Percentiles rank a stretch among this genome's conserved stretches.
Evolutionary conservation across 2,329 filamentous ascomycete genomes (phyloP).

Genomic region (Penicillium sp.): DNA sequence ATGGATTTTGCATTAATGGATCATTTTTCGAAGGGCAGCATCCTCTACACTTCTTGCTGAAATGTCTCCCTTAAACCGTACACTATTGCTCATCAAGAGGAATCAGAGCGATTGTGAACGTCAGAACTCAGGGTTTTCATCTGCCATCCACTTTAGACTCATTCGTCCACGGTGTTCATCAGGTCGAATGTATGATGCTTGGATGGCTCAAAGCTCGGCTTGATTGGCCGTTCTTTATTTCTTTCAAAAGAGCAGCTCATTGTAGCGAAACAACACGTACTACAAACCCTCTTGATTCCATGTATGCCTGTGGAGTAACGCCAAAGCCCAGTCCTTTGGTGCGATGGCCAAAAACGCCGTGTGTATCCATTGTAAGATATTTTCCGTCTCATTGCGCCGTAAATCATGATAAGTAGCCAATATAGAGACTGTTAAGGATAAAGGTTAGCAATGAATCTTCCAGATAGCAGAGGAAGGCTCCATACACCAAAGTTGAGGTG

Average conservation of each 20-base stretch:
- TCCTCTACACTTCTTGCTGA: not conserved
- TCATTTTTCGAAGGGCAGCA: not conserved
- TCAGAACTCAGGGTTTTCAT: conserved; percentile 26
- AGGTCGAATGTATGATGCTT: conserved; percentile 40
- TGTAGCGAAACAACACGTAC: not conserved
- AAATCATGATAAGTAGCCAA: conserved; percentile 8
- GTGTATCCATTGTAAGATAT: conserved; percentile 7
- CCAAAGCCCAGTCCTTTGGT: not conserved
- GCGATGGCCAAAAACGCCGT: conserved; percentile 14
- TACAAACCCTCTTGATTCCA: not conserved
- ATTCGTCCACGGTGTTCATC: conserved; percentile 38
- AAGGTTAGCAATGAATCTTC: not conserved
- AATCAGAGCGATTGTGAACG: not conserved
- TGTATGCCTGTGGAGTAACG: conserved; percentile 6
- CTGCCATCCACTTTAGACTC: conserved; percentile 54
- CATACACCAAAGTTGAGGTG: conserved; percentile 9
- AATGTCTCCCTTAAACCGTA: not conserved
- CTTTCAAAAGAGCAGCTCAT: not conserved
- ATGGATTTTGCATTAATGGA: not conserved
- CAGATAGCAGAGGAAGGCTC: not conserved
- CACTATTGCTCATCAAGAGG: not conserved
- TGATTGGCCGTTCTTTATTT: not conserved
- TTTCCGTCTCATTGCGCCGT: conserved; percentile 17
- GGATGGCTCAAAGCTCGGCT: conserved; percentile 28
- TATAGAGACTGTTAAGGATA: not conserved